Conservation (phyloP, 2,329 filamentous ascomycete species). For the Fusarium cicatricum region DNA sequence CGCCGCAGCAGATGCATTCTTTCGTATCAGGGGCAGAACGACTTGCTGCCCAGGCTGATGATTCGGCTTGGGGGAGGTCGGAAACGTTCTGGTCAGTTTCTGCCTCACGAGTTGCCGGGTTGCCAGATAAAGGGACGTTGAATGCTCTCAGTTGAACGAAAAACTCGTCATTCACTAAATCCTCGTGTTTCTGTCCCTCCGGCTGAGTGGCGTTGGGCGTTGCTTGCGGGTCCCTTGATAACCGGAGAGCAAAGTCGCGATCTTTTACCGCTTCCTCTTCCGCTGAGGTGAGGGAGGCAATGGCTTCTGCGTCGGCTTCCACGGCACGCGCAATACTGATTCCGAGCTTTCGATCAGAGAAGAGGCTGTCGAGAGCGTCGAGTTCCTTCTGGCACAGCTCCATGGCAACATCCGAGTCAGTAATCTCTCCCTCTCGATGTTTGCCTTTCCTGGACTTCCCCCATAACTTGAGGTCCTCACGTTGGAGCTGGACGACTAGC, state of each 20-base stretch:
- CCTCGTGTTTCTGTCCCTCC: neutral
- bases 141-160: neutral
- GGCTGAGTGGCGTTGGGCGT: rapidly evolving
- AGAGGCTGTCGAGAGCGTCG: neutral
- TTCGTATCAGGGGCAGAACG: neutral
- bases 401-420: constrained; percentile 10
- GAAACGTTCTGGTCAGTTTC: rapidly evolving
- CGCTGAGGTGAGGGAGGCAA: neutral
- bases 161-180: neutral
- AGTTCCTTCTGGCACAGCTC: constrained; percentile 7
- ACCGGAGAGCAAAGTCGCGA: neutral
- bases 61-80: neutral
- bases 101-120: neutral
- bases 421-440: neutral
- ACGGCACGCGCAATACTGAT: constrained; percentile 23
- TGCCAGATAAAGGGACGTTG: neutral
- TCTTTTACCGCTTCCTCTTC: constrained; percentile 12
- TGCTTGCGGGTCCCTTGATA: neutral
- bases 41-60: neutral
- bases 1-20: constrained; percentile 14
- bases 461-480: neutral
- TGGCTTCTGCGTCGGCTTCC: neutral
- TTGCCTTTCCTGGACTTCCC: constrained; percentile 15
- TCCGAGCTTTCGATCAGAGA: neutral
- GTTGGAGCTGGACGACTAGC: constrained; percentile 20